phyloP scores from a whole-genome alignment of 148 eudicot species.

The Vaccinium darrowii region DNA sequence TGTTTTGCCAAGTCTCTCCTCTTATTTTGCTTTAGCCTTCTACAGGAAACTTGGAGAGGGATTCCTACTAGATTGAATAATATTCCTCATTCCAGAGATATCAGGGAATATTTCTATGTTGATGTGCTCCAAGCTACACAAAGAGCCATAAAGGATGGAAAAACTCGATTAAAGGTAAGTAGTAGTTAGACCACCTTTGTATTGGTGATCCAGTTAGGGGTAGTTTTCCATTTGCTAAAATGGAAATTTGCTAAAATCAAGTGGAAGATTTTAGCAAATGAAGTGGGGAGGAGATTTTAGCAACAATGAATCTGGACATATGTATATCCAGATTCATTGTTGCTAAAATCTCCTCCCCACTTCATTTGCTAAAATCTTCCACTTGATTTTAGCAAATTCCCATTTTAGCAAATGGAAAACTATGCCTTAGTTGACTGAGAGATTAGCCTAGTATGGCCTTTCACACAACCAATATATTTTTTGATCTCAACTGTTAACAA shows the following conservation, averaged over 20 bases:
- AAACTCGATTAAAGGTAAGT: constrained; percentile 72
- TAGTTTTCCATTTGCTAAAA: too few species aligned
- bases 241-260: too few species aligned
- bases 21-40: constrained; percentile 33
- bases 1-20: not conserved
- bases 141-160: constrained; percentile 77
- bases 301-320: too few species aligned
- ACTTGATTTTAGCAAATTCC: too few species aligned
- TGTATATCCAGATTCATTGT: too few species aligned
- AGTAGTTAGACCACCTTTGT: not conserved
- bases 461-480: not conserved
- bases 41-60: constrained; percentile 85
- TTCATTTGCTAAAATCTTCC: too few species aligned
- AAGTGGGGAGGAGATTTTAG: too few species aligned
- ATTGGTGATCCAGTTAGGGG: not conserved
- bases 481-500: not conserved
- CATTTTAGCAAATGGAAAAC: too few species aligned
- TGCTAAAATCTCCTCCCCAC: too few species aligned
- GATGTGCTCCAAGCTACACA: constrained; percentile 88
- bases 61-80: constrained; percentile 95
- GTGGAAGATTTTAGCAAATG: too few species aligned
- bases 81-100: constrained; percentile 96
- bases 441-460: not conserved
- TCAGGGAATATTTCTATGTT: constrained; percentile 86
- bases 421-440: not conserved